These are phyloP conservation scores for Melaleuca alternifolia DNA, from an alignment of 345 rosid species.

Conservation along the genomic window DNA sequence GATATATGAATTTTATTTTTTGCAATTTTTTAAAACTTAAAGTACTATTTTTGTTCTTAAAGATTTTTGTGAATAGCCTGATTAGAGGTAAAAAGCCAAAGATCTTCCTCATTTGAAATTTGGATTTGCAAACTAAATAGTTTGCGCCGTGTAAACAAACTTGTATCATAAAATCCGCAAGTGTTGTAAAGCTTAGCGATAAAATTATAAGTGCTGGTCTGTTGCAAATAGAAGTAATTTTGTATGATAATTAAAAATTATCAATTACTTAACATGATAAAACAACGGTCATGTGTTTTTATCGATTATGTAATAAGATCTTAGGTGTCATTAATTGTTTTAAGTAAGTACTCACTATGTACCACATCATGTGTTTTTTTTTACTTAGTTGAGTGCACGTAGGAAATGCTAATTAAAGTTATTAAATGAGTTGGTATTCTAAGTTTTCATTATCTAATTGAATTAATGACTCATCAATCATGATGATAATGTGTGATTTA, in stretches of 20 bases:
- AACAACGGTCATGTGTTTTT: neutral
- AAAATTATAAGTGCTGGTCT: too few relatives aligned
- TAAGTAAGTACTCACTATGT: neutral
- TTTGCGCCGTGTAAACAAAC: too few relatives aligned
- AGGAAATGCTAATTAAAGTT: neutral
- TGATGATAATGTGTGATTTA: too few relatives aligned
- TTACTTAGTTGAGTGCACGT: neutral
- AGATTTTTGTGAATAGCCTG: too few relatives aligned
- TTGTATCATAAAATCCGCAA: neutral
- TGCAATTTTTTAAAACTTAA: too few relatives aligned
- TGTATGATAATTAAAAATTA: neutral
- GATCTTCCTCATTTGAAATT: neutral
- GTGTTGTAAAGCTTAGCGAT: too few relatives aligned
- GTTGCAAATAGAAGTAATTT: too few relatives aligned
- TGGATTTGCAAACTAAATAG: neutral
- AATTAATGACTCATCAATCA: neutral
- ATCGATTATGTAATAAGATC: neutral
- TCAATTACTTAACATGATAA: rapidly evolving
- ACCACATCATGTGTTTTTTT: neutral
- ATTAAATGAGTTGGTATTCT: neutral
- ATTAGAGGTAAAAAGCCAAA: neutral
- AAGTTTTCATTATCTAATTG: neutral
- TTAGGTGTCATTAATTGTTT: rapidly evolving
- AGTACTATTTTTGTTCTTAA: too few relatives aligned
- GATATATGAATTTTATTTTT: too few relatives aligned